phyloP scores from a whole-genome alignment of 176 grass and related monocot genomes.

The Phragmites australis region DNA sequence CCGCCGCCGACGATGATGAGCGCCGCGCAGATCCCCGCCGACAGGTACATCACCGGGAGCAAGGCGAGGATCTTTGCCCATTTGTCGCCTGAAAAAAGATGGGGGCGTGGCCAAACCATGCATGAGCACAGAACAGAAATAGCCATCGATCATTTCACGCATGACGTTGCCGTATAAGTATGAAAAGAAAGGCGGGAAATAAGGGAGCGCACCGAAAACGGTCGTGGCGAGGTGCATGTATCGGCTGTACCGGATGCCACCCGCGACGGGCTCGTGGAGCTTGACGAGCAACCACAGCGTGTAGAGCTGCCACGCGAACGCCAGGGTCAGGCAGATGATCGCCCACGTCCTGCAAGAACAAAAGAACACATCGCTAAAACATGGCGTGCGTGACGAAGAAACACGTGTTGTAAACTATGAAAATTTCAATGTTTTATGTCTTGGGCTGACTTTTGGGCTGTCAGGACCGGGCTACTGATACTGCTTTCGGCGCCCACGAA shows the following conservation, averaged over 20 bases:
- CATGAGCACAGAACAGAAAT: neutral
- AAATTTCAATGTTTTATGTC: no score
- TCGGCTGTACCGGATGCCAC: slow-evolving; percentile 69
- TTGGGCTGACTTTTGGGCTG: no score
- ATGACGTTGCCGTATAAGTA: neutral
- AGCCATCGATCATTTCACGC: neutral
- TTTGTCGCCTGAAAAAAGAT: slow-evolving; percentile 46
- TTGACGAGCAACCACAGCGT: slow-evolving; percentile 83
- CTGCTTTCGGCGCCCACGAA: no score
- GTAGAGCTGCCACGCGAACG: slow-evolving; percentile 94
- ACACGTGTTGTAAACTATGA: no score
- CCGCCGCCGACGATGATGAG: slow-evolving; percentile 81
- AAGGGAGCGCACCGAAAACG: slow-evolving; percentile 57
- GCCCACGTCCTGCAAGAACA: slow-evolving; percentile 76
- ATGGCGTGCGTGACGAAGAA: neutral
- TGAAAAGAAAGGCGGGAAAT: neutral
- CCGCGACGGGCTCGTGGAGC: slow-evolving; percentile 84
- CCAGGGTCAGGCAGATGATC: slow-evolving; percentile 62
- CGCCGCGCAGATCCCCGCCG: slow-evolving; percentile 85
- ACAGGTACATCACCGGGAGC: slow-evolving; percentile 81
- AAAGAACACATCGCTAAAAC: neutral
- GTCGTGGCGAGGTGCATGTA: slow-evolving; percentile 76
- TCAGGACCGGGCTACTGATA: no score
- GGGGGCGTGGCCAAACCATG: no score
- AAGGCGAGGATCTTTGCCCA: slow-evolving; percentile 65